Evolutionary conservation across 2,329 filamentous ascomycete species (phyloP).

Genomic region (Colletotrichum australisinense): DNA sequence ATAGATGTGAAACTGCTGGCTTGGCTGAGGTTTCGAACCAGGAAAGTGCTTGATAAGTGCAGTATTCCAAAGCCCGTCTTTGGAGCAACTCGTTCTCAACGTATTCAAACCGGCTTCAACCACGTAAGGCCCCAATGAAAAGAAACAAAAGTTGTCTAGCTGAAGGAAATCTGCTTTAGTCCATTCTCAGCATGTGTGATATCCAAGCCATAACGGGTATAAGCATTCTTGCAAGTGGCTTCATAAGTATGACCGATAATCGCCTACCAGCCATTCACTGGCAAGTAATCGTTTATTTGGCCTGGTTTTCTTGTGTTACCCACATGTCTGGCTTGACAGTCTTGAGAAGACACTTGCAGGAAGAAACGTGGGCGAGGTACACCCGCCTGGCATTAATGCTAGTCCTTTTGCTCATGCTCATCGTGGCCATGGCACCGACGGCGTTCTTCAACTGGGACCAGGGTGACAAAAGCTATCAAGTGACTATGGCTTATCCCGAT

Average conservation of each 20-base stretch:
- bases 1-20: not conserved
- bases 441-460: not conserved
- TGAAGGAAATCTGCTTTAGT: not conserved
- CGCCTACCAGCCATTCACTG: conserved; percentile 40
- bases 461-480: too few species aligned
- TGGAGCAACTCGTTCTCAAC: not conserved
- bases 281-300: conserved; percentile 43
- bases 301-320: conserved; percentile 47
- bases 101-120: not conserved
- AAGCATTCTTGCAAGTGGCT: conserved; percentile 40
- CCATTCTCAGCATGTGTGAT: conserved; percentile 32
- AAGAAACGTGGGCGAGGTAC: not conserved
- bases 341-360: not conserved
- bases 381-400: not conserved
- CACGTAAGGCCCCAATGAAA: too few species aligned
- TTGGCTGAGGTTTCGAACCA: not conserved
- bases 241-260: not conserved
- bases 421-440: not conserved
- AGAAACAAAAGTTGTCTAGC: too few species aligned
- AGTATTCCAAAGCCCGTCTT: not conserved
- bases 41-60: not conserved
- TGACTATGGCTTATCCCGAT: too few species aligned
- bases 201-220: conserved; percentile 45
- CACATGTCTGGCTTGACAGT: conserved; percentile 35
- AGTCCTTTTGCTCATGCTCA: not conserved